Conservation (phyloP, 805 yeast species). For the Brettanomyces naardenensis region DNA sequence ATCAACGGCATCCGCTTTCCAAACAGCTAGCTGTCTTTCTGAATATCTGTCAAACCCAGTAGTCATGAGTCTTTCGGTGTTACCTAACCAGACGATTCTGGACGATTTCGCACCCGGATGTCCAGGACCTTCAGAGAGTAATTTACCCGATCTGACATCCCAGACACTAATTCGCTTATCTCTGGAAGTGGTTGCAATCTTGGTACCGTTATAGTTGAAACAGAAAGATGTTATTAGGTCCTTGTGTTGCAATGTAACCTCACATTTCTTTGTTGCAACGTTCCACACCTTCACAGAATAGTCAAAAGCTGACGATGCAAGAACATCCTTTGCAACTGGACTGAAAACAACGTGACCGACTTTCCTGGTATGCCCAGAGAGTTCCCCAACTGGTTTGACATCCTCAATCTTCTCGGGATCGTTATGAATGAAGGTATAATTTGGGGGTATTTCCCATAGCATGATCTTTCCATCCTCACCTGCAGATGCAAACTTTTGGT, state of each 20-base stretch:
- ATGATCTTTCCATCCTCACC: constrained; percentile 77
- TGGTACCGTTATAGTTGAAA: constrained; percentile 83
- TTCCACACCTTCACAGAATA: constrained; percentile 91
- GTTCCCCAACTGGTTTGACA: constrained; percentile 58
- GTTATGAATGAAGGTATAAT: constrained; percentile 61
- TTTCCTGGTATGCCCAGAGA: constrained; percentile 85
- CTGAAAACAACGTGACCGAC: constrained; percentile 89
- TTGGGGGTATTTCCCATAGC: constrained; percentile 82
- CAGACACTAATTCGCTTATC: constrained; percentile 87
- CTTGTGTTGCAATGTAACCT: constrained; percentile 71
- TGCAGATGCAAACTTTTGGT: constrained; percentile 63
- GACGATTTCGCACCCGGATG: constrained; percentile 91
- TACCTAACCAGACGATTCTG: constrained; percentile 87
- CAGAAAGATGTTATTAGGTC: constrained; percentile 91
- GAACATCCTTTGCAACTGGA: constrained; percentile 78
- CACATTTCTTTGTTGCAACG: constrained; percentile 62
- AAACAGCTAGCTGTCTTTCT: constrained; percentile 91
- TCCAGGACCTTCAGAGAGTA: constrained; percentile 78
- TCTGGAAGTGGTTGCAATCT: constrained; percentile 81
- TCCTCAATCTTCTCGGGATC: constrained; percentile 49
- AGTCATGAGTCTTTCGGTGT: constrained; percentile 75
- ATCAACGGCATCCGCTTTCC: constrained; percentile 73
- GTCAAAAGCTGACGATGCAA: constrained; percentile 88
- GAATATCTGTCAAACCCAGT: constrained; percentile 91
- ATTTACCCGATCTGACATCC: constrained; percentile 73